Base-by-base conservation (phyloP, 768 basidiomycete genomes). In the Suillus plorans region DNA sequence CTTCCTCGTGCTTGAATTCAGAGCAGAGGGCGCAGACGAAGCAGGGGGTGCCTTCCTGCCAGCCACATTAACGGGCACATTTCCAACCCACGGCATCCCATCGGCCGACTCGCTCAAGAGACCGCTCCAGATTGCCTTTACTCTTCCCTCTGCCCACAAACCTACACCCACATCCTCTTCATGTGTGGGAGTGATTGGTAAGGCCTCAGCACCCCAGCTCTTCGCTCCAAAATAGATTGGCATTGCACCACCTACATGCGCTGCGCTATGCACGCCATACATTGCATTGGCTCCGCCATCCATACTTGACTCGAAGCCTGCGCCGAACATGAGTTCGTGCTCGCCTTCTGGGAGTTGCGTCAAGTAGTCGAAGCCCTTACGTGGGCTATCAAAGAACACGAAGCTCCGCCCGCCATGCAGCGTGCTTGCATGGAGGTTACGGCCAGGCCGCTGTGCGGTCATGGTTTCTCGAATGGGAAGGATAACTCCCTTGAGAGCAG, bases 61-160 rank as follows among this genome's bases (percentile, higher is more conserved):
- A 0, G 88, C 78, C 12, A 89, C 73, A 28, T 68, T 74, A 22
- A 66, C 66, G 1, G 88, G 88, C 55, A 91, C 75, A 13, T 86
- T 79, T 16, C 90, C 90, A 44, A 91, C 87, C 90, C 90, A 91
- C 4, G 90, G 90, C 70, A 78, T 73, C 50, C 77, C 75, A 67
- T 91, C 90, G 14, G 81, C 81, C 0, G 90, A 91, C 4, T 85
- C 66, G 2, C 85, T 88, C 52, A 91, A 66, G 5, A 90, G 80
- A 3, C 90, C 90, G 53, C 85, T 84, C 90, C 90, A 91, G 3
- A 80, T 69, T 6, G 82, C 80, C 69, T 84, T 87, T 55, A 88
- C 78, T 52, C 83, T 76, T 1, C 83, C 86, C 25, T 74, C 70
- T 1, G 71, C 76, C 81, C 82, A 83, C 7, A 68, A 65, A 25